A percentile compares a stretch with the other conserved stretches of the same genome.
Evolutionary conservation across 192 early-diverging fungal species (phyloP).

Genomic region (Linnemannia zychae): DNA sequence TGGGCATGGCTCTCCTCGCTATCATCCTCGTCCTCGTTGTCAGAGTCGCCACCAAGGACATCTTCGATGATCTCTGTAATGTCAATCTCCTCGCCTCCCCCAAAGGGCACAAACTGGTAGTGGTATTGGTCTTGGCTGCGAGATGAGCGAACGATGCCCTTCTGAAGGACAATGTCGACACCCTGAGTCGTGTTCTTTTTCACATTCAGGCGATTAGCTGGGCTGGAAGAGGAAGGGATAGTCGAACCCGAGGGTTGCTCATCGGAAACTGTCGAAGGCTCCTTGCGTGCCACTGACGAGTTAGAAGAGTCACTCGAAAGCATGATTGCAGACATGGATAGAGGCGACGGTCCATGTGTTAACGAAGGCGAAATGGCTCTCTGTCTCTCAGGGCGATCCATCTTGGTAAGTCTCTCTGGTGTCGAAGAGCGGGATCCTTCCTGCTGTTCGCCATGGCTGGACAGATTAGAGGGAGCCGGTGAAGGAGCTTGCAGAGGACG

Average conservation of each 20-base stretch:
- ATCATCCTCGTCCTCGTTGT: conserved; percentile 52
- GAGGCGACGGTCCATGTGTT: conserved; percentile 51
- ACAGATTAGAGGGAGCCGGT: conserved; percentile 45
- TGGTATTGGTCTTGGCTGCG: conserved; percentile 28
- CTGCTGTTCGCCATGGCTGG: conserved; percentile 41
- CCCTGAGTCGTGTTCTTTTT: conserved; percentile 47
- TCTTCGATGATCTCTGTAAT: conserved; percentile 63
- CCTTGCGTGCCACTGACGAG: not conserved
- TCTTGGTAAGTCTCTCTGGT: conserved; percentile 24
- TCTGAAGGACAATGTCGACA: conserved; percentile 56
- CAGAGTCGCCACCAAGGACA: conserved; percentile 53
- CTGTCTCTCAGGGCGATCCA: conserved; percentile 36
- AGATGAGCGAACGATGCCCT: conserved; percentile 45
- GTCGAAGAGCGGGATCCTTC: conserved; percentile 45
- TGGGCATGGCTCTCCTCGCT: not conserved
- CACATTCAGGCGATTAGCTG: conserved; percentile 12
- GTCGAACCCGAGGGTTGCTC: not conserved
- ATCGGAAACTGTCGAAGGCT: conserved; percentile 2
- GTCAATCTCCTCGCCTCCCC: conserved; percentile 56
- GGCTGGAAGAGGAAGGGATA: not conserved
- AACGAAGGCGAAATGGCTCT: conserved; percentile 42
- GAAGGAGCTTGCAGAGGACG: conserved; percentile 45
- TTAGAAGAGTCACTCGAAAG: not conserved
- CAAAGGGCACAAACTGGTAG: conserved; percentile 56
- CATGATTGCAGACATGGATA: conserved; percentile 48